Evolutionary conservation across 176 grass and related monocot genomes (phyloP).

Genomic region (Stipa capillata): DNA sequence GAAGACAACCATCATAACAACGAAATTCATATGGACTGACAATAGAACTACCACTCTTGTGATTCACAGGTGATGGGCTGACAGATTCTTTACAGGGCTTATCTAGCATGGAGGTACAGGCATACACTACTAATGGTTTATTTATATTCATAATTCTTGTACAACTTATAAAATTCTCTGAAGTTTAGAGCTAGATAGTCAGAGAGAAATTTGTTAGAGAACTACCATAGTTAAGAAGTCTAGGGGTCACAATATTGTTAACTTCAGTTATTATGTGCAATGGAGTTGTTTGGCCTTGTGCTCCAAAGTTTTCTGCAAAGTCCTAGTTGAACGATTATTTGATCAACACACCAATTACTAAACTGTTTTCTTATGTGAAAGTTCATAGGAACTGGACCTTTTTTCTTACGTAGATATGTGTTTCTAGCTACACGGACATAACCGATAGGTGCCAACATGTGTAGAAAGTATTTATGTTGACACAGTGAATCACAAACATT

Average conservation of each 20-base stretch:
- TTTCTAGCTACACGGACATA: neutral
- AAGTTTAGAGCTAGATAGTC: neutral
- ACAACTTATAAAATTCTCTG: neutral
- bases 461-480: neutral
- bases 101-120: slow-evolving; percentile 81
- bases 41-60: slow-evolving; percentile 14
- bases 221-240: slow-evolving; percentile 5
- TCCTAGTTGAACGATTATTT: too few relatives aligned
- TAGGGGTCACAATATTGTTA: neutral
- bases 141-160: neutral
- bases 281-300: neutral
- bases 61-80: slow-evolving; percentile 63
- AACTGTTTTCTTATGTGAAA: neutral
- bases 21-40: neutral
- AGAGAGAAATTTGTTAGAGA: neutral
- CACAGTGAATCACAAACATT: neutral
- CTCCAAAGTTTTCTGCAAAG: too few relatives aligned
- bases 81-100: slow-evolving; percentile 84
- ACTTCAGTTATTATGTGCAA: neutral
- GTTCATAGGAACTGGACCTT: neutral
- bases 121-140: neutral
- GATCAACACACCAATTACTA: neutral
- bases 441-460: neutral
- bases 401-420: neutral
- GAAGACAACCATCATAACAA: neutral